Evolutionary conservation across 2,329 filamentous ascomycete species (phyloP).

Genomic region (Raffaelea albimanens): DNA sequence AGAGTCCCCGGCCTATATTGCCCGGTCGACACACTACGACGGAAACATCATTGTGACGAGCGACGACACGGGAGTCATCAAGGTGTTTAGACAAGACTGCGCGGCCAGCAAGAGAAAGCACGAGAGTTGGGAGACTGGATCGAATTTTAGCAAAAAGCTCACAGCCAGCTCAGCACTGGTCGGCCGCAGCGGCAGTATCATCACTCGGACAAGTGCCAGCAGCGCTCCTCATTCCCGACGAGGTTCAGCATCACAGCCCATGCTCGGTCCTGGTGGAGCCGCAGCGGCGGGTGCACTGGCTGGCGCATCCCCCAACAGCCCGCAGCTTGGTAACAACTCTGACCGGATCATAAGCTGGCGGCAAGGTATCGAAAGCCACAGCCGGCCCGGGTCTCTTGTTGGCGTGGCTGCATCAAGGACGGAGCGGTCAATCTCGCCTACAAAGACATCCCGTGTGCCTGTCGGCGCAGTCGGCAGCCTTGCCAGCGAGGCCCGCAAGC

Average conservation of each 20-base stretch:
- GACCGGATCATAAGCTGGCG: slow-evolving; percentile 88
- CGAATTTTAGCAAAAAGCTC: slow-evolving; percentile 63
- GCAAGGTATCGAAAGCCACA: slow-evolving; percentile 45
- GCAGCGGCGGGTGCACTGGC: no score
- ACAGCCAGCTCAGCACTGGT: slow-evolving; percentile 48
- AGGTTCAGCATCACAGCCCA: slow-evolving; percentile 39
- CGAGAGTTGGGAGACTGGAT: slow-evolving; percentile 69
- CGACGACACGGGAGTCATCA: slow-evolving; percentile 80
- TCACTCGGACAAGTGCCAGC: slow-evolving; percentile 41
- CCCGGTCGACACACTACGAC: slow-evolving; percentile 63
- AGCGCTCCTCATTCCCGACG: slow-evolving; percentile 39
- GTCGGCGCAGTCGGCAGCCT: slow-evolving; percentile 27
- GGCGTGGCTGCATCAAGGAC: slow-evolving; percentile 27
- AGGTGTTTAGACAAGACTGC: slow-evolving; percentile 92
- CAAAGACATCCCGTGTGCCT: slow-evolving; percentile 29
- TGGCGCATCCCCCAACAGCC: neutral
- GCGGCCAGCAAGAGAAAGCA: slow-evolving; percentile 69
- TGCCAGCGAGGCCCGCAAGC: slow-evolving; percentile 36
- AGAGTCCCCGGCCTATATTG: slow-evolving; percentile 67
- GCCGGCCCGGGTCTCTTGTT: slow-evolving; percentile 26
- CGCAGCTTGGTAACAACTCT: slow-evolving; percentile 29
- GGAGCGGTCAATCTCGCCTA: slow-evolving; percentile 48
- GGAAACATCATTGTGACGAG: slow-evolving; percentile 91
- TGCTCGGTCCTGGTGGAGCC: slow-evolving; percentile 15
- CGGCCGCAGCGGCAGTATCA: slow-evolving; percentile 45